These are phyloP conservation scores for Halenospora varia DNA, from an alignment of 495 filamentous ascomycete species.

Conservation along the genomic window DNA sequence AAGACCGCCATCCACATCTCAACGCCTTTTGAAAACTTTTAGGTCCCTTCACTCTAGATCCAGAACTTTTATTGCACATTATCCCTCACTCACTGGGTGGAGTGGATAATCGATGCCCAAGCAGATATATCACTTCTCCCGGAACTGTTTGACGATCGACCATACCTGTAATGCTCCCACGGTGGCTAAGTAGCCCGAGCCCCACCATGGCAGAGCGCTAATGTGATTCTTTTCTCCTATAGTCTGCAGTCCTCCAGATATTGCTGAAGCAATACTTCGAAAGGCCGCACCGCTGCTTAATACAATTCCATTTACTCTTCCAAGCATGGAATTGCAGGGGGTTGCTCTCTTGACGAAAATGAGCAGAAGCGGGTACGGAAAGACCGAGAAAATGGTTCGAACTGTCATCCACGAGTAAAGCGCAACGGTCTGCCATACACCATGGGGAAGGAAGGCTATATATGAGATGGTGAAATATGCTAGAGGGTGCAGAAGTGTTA, in stretches of 20 bases:
- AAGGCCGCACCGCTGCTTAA: conserved; percentile 81
- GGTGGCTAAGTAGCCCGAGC: conserved; percentile 65
- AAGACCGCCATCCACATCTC: too few species aligned
- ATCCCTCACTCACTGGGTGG: too few species aligned
- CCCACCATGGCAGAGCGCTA: conserved; percentile 87
- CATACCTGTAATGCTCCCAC: conserved; percentile 49
- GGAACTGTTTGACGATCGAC: neutral
- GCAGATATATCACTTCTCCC: too few species aligned
- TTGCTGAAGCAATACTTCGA: conserved; percentile 76
- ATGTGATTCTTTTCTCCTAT: conserved; percentile 70
- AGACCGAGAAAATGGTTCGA: conserved; percentile 78
- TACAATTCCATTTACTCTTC: conserved; percentile 81
- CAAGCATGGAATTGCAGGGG: conserved; percentile 72
- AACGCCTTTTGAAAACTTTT: too few species aligned
- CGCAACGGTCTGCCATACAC: conserved; percentile 57
- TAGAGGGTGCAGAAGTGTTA: conserved; percentile 72
- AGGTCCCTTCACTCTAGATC: too few species aligned
- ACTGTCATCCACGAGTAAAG: conserved; percentile 68
- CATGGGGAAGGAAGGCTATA: conserved; percentile 72
- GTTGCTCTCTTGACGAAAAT: conserved; percentile 79
- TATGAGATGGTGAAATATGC: conserved; percentile 84
- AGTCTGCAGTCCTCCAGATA: conserved; percentile 78
- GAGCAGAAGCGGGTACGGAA: conserved; percentile 77
- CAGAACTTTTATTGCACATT: too few species aligned
- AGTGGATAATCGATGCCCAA: too few species aligned